phyloP scores from a whole-genome alignment of 2,329 filamentous ascomycete genomes.

The Nothopassalora personata region DNA sequence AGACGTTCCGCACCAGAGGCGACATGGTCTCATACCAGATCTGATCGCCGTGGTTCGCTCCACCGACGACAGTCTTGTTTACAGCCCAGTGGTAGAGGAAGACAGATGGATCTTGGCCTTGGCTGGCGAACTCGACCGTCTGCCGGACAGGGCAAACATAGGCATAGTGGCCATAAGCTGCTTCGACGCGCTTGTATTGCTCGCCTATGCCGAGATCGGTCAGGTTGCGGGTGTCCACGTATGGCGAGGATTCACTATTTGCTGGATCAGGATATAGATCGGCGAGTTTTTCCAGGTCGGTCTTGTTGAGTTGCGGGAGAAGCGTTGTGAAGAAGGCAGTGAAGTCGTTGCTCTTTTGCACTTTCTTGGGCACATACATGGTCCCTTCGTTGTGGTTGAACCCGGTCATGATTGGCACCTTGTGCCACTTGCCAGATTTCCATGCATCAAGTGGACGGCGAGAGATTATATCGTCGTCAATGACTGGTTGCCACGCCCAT shows the following conservation, averaged over 20 bases:
- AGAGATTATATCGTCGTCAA: constrained; percentile 58
- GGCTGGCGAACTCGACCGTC: constrained; percentile 45
- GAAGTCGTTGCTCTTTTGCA: constrained; percentile 50
- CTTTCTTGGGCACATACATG: constrained; percentile 53
- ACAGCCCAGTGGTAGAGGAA: constrained; percentile 59
- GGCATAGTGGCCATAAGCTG: constrained; percentile 59
- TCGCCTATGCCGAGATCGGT: constrained; percentile 39
- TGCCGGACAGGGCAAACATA: constrained; percentile 61
- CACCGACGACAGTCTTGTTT: constrained; percentile 34
- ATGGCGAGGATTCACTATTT: constrained; percentile 37
- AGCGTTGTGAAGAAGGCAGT: constrained; percentile 56
- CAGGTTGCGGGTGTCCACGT: constrained; percentile 32
- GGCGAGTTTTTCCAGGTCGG: constrained; percentile 53
- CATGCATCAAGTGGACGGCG: constrained; percentile 57
- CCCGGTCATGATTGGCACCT: constrained; percentile 61
- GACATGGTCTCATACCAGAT: constrained; percentile 33
- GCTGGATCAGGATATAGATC: constrained; percentile 58
- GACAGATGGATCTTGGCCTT: constrained; percentile 33
- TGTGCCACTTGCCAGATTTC: constrained; percentile 49
- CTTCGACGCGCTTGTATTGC: constrained; percentile 55
- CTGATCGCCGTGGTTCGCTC: constrained; percentile 34
- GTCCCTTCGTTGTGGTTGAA: constrained; percentile 68
- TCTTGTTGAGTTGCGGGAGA: constrained; percentile 51
- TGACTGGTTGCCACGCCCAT: constrained; percentile 63
- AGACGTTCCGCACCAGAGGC: constrained; percentile 19